phyloP scores from a whole-genome alignment of 2,329 filamentous ascomycete species.

The Aspergillus oerlinghausenensis region DNA sequence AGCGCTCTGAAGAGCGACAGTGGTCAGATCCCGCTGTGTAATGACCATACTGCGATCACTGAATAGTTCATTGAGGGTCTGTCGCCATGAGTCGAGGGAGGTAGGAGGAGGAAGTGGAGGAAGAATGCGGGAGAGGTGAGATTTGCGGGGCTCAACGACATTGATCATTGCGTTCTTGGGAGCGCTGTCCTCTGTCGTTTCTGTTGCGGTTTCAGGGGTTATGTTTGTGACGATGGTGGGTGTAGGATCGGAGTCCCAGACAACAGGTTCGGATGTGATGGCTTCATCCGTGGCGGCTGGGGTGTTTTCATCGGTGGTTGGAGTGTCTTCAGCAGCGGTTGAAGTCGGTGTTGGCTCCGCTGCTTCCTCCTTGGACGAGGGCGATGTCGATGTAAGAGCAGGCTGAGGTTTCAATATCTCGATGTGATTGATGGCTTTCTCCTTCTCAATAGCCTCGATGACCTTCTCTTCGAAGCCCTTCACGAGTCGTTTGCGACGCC shows the following conservation, averaged over 20 bases:
- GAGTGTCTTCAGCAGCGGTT: neutral
- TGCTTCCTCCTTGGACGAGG: constrained; percentile 1
- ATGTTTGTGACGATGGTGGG: neutral
- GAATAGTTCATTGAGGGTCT: constrained; percentile 54
- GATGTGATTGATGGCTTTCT: constrained; percentile 42
- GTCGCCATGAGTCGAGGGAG: constrained; percentile 44
- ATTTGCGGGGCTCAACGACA: constrained; percentile 16
- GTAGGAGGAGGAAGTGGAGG: constrained; percentile 16
- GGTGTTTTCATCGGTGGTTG: neutral
- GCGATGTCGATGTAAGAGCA: constrained; percentile 1
- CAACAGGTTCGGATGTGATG: constrained; percentile 1
- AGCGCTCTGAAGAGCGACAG: constrained; percentile 64
- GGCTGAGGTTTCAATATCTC: constrained; percentile 4
- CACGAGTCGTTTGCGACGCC: constrained; percentile 76
- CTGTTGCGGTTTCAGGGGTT: neutral
- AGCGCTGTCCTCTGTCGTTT: constrained; percentile 1
- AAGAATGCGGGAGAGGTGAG: constrained; percentile 20
- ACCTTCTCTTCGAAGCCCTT: constrained; percentile 77
- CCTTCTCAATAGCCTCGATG: constrained; percentile 64
- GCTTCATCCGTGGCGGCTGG: neutral
- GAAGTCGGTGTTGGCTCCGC: neutral
- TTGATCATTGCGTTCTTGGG: neutral
- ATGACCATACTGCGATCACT: constrained; percentile 62
- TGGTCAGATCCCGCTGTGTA: constrained; percentile 65
- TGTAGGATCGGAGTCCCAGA: constrained; percentile 1